Base-by-base conservation (phyloP, 345 rosid species). In the Brassica incana region DNA sequence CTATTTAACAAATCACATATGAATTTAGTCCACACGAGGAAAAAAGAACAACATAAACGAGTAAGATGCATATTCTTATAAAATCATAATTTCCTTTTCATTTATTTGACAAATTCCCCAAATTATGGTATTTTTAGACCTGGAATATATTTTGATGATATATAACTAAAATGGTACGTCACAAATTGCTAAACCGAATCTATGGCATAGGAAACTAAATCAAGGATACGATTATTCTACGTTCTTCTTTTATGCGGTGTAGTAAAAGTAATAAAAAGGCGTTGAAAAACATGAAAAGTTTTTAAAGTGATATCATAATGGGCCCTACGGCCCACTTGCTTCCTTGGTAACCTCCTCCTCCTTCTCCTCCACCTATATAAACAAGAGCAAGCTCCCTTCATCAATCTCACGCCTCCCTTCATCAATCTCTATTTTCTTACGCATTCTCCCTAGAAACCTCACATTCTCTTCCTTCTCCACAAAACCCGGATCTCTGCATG, bases 321-420 rank as follows among this genome's bases (percentile, higher is more conserved):
- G 82, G 78, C 79, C 83, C 75, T 45, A 63, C 5, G 78, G 83
- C 79, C 75, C 79, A 64, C 83, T 74, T 80, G 36, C 78, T 73
- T 65, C 77, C 65, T 54, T 11, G 12, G 0, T 10, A n/a, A n/a
- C 71, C 23, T 20, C 23, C 23, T 20, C 1, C 16, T 15, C 23
- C 59, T 52, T 80, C 83, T 75, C 32, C 83, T 75, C 32, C 72
- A 1, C 81, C 84, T 92, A 92, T 94, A 90, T 78, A 90, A 87
- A 0, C 25, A 8, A 9, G 8, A 0, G 10, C 86, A 15, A 66
- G 71, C 12, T 75, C 78, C 76, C 1, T 65, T 67, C 92, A 84
- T 74, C 86, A 88, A 88, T 75, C 64, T 86, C 97, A 90, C 96
- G 91, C 97, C 11, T 48, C 80, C 48, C 72, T 8, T 65, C 81